Evolutionary conservation across 2,329 filamentous ascomycete genomes (phyloP).

Genomic region (Fusarium longipes): DNA sequence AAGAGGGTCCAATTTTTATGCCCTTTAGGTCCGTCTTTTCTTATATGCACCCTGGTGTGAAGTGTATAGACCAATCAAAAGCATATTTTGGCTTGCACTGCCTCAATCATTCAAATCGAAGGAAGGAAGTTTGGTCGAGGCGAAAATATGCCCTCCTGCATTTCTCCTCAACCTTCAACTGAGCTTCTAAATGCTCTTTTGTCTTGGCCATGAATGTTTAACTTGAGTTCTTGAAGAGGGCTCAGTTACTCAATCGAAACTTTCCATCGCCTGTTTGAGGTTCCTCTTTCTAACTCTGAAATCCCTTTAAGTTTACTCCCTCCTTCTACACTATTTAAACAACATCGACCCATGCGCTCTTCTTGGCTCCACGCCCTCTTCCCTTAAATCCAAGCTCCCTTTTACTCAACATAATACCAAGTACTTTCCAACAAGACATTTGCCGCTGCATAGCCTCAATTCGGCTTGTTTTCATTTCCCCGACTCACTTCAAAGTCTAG

Average conservation of each 20-base stretch:
- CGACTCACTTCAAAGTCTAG: conserved; percentile 12
- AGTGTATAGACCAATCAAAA: conserved; percentile 26
- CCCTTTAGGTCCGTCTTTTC: neutral
- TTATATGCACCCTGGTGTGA: conserved; percentile 11
- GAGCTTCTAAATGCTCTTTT: conserved; percentile 16
- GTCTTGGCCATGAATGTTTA: conserved; percentile 24
- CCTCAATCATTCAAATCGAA: conserved; percentile 30
- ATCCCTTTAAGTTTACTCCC: conserved; percentile 10
- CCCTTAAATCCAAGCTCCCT: conserved; percentile 31
- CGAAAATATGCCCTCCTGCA: conserved; percentile 24
- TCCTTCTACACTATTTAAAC: conserved; percentile 7
- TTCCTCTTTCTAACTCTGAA: conserved; percentile 15
- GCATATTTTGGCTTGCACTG: conserved; percentile 31
- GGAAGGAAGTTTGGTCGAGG: conserved; percentile 14
- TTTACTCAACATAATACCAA: conserved; percentile 27
- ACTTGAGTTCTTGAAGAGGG: conserved; percentile 1
- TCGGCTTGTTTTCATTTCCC: conserved; percentile 12
- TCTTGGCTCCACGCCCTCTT: conserved; percentile 42
- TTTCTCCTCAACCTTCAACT: conserved; percentile 29
- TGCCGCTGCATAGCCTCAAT: conserved; percentile 42
- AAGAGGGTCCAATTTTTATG: conserved; percentile 9
- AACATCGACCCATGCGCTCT: conserved; percentile 32
- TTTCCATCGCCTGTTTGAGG: conserved; percentile 18
- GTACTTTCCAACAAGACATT: conserved; percentile 15
- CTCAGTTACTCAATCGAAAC: conserved; percentile 1